phyloP scores from a whole-genome alignment of 2,329 filamentous ascomycete species.

The Hypoxylon sp. region DNA sequence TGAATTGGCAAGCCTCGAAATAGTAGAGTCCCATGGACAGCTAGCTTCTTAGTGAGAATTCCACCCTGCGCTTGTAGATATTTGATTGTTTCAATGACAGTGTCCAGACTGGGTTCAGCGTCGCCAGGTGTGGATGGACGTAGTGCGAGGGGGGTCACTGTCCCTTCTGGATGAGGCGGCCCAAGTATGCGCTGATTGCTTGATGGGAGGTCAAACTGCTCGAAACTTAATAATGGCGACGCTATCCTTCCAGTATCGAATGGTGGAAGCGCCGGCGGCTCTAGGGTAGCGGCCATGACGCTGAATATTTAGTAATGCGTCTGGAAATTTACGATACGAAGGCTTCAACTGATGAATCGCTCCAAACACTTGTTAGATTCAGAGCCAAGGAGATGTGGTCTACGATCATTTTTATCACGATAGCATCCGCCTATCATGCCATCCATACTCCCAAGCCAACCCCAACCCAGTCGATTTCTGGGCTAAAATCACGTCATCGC shows the following conservation, averaged over 20 bases:
- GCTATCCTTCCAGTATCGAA: constrained; percentile 1
- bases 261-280: constrained; percentile 42
- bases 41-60: constrained; percentile 57
- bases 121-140: constrained; percentile 48
- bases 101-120: constrained; percentile 49
- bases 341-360: too few relatives aligned
- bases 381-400: too few relatives aligned
- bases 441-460: too few relatives aligned
- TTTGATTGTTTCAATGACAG: constrained; percentile 54
- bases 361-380: too few relatives aligned
- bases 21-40: constrained; percentile 60
- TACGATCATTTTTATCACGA: constrained; percentile 10
- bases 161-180: constrained; percentile 54
- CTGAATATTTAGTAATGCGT: too few relatives aligned
- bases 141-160: constrained; percentile 57
- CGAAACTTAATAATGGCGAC: constrained; percentile 47
- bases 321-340: background rate
- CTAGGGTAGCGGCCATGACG: constrained; percentile 48
- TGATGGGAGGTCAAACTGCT: constrained; percentile 56
- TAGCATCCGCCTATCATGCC: constrained; percentile 21
- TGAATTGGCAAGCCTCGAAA: constrained; percentile 61
- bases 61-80: constrained; percentile 51
- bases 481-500: constrained; percentile 40
- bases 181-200: constrained; percentile 58
- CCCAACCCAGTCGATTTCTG: constrained; percentile 13